phyloP scores from a whole-genome alignment of 805 yeast genomes.

The Lachancea fermentati region DNA sequence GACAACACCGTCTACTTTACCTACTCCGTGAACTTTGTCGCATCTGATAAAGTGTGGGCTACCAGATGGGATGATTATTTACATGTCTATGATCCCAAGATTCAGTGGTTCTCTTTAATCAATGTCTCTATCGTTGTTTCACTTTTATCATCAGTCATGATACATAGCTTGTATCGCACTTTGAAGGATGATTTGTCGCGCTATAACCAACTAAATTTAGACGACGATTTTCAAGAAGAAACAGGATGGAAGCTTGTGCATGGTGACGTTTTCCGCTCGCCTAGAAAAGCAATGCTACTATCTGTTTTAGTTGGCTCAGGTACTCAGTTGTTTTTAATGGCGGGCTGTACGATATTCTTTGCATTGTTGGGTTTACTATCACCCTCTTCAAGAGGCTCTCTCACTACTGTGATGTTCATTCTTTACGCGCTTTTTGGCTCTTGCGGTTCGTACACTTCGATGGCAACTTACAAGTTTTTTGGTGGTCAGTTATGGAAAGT shows the following conservation, averaged over 20 bases:
- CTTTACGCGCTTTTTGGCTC: conserved; percentile 76
- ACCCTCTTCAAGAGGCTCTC: conserved; percentile 91
- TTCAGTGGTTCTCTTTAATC: conserved; percentile 92
- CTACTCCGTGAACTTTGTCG: conserved; percentile 73
- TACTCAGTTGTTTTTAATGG: conserved; percentile 73
- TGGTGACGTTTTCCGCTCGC: conserved; percentile 92
- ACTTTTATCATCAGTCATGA: conserved; percentile 69
- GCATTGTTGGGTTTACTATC: conserved; percentile 87
- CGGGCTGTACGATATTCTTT: conserved; percentile 63
- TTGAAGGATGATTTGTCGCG: conserved; percentile 78
- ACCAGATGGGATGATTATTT: conserved; percentile 98
- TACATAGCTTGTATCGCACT: conserved; percentile 72
- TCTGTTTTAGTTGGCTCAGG: conserved; percentile 89
- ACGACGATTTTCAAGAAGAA: conserved; percentile 84
- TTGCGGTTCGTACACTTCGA: conserved; percentile 83
- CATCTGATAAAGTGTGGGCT: conserved; percentile 83
- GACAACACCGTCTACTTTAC: conserved; percentile 66
- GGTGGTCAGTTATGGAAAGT: conserved; percentile 89
- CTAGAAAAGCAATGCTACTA: conserved; percentile 59
- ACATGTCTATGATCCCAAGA: conserved; percentile 84
- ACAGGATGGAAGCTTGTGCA: conserved; percentile 96
- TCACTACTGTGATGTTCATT: conserved; percentile 84
- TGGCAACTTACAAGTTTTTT: conserved; percentile 78
- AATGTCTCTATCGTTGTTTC: conserved; percentile 80
- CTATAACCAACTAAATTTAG: conserved; percentile 84